Evolutionary conservation across 768 basidiomycete species (phyloP).

Genomic region (Podaxis rugospora): DNA sequence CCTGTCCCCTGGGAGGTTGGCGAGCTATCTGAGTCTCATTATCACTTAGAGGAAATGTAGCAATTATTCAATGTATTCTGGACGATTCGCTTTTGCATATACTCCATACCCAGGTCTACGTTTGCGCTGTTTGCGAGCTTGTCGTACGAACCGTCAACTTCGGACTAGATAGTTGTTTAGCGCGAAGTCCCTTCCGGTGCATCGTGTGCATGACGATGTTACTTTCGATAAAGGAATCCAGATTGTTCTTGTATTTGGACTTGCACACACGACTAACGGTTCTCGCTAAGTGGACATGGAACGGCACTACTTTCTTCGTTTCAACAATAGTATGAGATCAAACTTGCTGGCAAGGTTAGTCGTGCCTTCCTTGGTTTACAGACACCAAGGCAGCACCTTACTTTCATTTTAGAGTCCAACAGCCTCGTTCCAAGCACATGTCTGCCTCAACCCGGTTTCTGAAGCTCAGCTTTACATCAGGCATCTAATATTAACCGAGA

Average conservation of each 20-base stretch:
- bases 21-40: slow-evolving; percentile 46
- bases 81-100: neutral
- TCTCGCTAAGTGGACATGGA: neutral
- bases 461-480: slow-evolving; percentile 8
- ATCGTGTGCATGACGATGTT: neutral
- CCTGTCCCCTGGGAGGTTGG: slow-evolving; percentile 79
- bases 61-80: neutral
- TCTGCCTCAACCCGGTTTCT: neutral
- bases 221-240: neutral
- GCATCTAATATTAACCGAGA: slow-evolving; percentile 7
- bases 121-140: neutral
- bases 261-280: neutral
- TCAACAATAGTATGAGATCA: neutral
- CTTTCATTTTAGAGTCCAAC: slow-evolving; percentile 13
- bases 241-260: neutral
- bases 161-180: neutral
- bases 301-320: neutral
- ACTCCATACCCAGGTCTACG: neutral
- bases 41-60: slow-evolving; percentile 7
- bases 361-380: neutral
- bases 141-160: neutral
- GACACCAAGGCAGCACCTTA: neutral
- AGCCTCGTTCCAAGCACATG: slow-evolving; percentile 22
- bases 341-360: neutral
- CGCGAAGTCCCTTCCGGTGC: neutral